Evolutionary conservation across 495 filamentous ascomycete species (phyloP).

Genomic region (Penicillium roqueforti): DNA sequence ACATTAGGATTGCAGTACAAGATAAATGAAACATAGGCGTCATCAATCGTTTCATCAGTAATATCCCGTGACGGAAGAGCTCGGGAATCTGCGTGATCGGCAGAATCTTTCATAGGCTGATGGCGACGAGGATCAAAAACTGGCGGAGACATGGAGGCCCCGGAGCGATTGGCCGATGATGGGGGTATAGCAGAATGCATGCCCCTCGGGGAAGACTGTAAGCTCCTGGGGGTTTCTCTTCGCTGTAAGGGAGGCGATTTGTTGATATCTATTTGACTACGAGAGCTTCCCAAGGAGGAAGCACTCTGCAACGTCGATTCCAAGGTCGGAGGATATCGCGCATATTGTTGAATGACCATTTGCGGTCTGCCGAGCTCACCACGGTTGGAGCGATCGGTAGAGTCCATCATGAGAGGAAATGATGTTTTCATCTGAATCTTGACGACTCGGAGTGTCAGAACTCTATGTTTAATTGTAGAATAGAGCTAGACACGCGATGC

Average conservation of each 20-base stretch:
- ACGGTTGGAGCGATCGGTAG: constrained; percentile 27
- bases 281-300: constrained; percentile 43
- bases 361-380: constrained; percentile 29
- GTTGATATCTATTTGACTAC: constrained; percentile 35
- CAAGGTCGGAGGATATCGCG: constrained; percentile 38
- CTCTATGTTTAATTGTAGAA: constrained; percentile 5
- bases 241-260: constrained; percentile 41
- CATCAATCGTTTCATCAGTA: constrained; percentile 70
- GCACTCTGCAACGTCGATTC: constrained; percentile 41
- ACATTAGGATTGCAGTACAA: constrained; percentile 86
- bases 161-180: constrained; percentile 30
- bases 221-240: constrained; percentile 43
- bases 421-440: constrained; percentile 30
- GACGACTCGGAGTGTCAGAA: background rate
- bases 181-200: constrained; percentile 30
- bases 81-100: constrained; percentile 36
- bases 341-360: constrained; percentile 45
- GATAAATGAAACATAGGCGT: constrained; percentile 84
- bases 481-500: constrained; percentile 1
- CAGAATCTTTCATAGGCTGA: constrained; percentile 30
- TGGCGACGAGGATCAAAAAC: constrained; percentile 34
- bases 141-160: constrained; percentile 43
- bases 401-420: constrained; percentile 32
- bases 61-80: constrained; percentile 66
- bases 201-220: constrained; percentile 42